phyloP scores from a whole-genome alignment of 1,284 basidiomycete genomes.

The Pseudozyma tsukubaensis region DNA sequence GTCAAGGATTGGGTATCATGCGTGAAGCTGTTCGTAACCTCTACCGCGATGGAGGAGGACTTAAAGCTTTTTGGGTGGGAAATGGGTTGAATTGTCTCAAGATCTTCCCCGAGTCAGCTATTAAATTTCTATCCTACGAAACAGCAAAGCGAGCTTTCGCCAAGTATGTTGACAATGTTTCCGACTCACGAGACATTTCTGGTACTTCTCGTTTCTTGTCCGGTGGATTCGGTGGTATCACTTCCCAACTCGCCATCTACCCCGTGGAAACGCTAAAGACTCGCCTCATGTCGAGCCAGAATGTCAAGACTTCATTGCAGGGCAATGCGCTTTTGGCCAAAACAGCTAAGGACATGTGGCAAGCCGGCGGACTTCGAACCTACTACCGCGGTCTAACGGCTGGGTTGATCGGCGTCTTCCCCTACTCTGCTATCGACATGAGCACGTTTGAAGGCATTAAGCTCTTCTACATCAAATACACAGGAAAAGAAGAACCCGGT shows the following conservation, averaged over 20 bases:
- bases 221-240: slow-evolving; percentile 93
- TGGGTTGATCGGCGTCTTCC: slow-evolving; percentile 70
- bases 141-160: slow-evolving; percentile 95
- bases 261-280: slow-evolving; percentile 69
- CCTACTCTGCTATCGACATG: slow-evolving; percentile 70
- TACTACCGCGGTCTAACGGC: slow-evolving; percentile 91
- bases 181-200: slow-evolving; percentile 88
- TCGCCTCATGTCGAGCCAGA: slow-evolving; percentile 79
- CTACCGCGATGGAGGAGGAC: slow-evolving; percentile 80
- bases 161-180: slow-evolving; percentile 87
- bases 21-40: slow-evolving; percentile 80
- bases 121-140: slow-evolving; percentile 98
- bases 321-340: slow-evolving; percentile 75
- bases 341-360: slow-evolving; percentile 77
- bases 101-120: slow-evolving; percentile 87
- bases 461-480: slow-evolving; percentile 69
- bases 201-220: slow-evolving; percentile 91
- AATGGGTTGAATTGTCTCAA: slow-evolving; percentile 80
- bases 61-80: slow-evolving; percentile 90
- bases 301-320: slow-evolving; percentile 71
- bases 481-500: slow-evolving; percentile 69
- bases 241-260: slow-evolving; percentile 80
- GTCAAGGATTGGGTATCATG: slow-evolving; percentile 73
- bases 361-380: slow-evolving; percentile 80
- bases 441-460: slow-evolving; percentile 71